A percentile compares a stretch with the other conserved stretches of the same genome.
phyloP scores from a whole-genome alignment of 2,329 filamentous ascomycete species.

The Claviceps sp. region DNA sequence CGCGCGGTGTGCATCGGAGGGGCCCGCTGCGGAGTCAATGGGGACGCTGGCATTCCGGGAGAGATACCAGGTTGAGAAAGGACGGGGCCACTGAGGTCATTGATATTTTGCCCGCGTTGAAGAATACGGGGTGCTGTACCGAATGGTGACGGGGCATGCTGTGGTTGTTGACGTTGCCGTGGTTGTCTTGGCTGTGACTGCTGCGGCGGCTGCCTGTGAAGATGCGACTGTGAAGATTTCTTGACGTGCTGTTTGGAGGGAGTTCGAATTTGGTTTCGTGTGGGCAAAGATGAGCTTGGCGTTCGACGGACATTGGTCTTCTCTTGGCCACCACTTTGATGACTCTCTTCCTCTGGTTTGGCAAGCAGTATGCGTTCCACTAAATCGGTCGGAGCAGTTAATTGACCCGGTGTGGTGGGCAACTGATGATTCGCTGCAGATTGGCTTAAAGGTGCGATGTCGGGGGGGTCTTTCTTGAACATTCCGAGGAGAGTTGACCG shows the following conservation, averaged over 20 bases:
- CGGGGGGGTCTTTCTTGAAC: conserved; percentile 31
- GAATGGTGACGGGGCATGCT: conserved; percentile 1
- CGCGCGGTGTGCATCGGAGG: conserved; percentile 3
- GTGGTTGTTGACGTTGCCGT: background rate
- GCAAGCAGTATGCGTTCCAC: background rate
- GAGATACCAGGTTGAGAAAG: conserved; percentile 6
- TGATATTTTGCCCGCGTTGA: conserved; percentile 20
- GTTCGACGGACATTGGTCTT: conserved; percentile 8
- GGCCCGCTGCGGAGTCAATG: conserved; percentile 8
- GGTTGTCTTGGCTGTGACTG: background rate
- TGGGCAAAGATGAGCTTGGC: conserved; percentile 7
- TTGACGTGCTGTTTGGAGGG: conserved; percentile 5
- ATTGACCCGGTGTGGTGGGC: background rate
- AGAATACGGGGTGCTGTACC: conserved; percentile 21
- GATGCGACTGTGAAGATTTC: conserved; percentile 7
- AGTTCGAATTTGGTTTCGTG: background rate
- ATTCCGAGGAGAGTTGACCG: conserved; percentile 37
- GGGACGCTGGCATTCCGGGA: conserved; percentile 12
- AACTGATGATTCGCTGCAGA: background rate
- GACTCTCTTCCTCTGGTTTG: conserved; percentile 1
- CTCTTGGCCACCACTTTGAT: background rate
- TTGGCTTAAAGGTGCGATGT: background rate
- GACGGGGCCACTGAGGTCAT: conserved; percentile 6
- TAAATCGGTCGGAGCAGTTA: background rate
- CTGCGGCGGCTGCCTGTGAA: background rate